Conservation (phyloP, 805 yeast species). For the Myxozyma neglecta region DNA sequence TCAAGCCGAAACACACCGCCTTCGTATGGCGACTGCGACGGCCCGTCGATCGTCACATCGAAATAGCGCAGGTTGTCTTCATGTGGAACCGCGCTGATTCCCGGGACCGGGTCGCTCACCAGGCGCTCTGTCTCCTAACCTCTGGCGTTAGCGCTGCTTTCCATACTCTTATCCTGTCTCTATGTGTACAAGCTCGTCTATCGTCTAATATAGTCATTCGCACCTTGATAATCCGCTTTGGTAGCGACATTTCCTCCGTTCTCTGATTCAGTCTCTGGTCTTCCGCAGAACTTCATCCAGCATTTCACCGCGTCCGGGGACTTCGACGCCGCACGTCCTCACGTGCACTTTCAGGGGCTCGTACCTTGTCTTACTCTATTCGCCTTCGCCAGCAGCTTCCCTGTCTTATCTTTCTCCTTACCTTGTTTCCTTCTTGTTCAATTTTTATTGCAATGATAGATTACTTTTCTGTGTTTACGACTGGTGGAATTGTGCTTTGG, state of each 20-base stretch:
- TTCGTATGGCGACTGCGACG: conserved; percentile 87
- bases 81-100: conserved; percentile 88
- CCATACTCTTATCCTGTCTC: neutral
- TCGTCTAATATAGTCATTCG: too few species aligned
- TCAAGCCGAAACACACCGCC: conserved; percentile 77
- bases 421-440: neutral
- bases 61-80: conserved; percentile 93
- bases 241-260: conserved; percentile 48
- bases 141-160: too few species aligned
- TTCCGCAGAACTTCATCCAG: neutral
- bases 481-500: conserved; percentile 56
- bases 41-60: conserved; percentile 90
- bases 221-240: conserved; percentile 89
- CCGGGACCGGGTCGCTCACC: conserved; percentile 93
- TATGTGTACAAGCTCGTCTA: neutral
- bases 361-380: too few species aligned
- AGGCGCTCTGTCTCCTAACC: conserved; percentile 83
- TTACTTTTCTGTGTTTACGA: conserved; percentile 51
- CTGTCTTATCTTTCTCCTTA: neutral
- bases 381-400: neutral
- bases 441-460: conserved; percentile 44
- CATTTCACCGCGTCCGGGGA: neutral
- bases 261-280: neutral
- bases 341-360: too few species aligned
- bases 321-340: neutral